Base-by-base conservation (phyloP, 2,329 filamentous ascomycete genomes). In the Epichloe coenophiala region DNA sequence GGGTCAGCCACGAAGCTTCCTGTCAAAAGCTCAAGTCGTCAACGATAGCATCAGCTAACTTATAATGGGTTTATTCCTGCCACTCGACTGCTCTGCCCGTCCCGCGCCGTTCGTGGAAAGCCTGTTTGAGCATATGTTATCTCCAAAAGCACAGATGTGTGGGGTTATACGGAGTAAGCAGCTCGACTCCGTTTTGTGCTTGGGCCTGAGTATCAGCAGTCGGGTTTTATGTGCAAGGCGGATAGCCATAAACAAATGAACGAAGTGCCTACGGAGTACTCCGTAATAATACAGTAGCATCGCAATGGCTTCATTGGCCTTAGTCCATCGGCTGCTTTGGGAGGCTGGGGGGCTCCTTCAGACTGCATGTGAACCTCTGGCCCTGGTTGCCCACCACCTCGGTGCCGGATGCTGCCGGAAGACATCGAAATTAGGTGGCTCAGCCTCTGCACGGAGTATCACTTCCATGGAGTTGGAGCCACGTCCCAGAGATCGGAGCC, bases 81-180 rank as follows among this genome's bases (percentile, higher is more conserved):
- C 51, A 39, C 39, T 37, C 39, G 40, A 40, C 44, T 50, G 35
- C 38, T 40, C 51, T 50, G 43, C 23, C 49, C 51, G 51, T 51
- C 48, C 51, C 48, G 51, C 44, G 38, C 51, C 51, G 51, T 39
- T 38, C 45, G n/a, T 42, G 46, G n/a, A 21, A 15, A 27, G 46
- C 11, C 37, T 33, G 23, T 17, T 47, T 23, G 39, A n/a, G 35
- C 41, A 17, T n/a, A n/a, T n/a, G n/a, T 17, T 9, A 39, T 13
- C 8, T 43, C 11, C 41, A 9, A n/a, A 21, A 9, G 12, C n/a
- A 45, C 17, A 21, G 27, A 11, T 41, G 46, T 41, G 38, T 48
- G 46, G 46, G n/a, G 37, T 15, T 37, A 15, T 13, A 12, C 39
- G 19, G 27, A 9, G 27, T 31, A 12, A 33, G n/a, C 13, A 27